Evolutionary conservation across 208 protist genomes (phyloP), one percentile per base, ranked within the genome.

Genomic region (Strigomonas culicis): DNA sequence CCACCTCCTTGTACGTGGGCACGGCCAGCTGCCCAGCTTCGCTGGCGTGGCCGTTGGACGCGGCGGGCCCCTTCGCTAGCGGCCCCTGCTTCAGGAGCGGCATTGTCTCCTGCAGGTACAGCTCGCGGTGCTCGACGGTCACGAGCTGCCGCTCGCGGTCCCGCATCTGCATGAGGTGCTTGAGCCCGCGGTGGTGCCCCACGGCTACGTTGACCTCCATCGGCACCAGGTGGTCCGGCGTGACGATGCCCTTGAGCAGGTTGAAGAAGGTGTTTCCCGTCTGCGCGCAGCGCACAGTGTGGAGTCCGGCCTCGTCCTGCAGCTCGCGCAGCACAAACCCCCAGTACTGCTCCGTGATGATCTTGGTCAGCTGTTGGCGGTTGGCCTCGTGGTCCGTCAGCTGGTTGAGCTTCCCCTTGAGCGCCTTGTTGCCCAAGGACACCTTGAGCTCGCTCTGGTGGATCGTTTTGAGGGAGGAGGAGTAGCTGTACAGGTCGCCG

Each of bases 181-280:
- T 75, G 46, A 95, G 77, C 4, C 84, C 81, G 30, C 80, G 75
- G 67, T 95, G 89, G n/a, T 80, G 75, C 21, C 86, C 83, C 19
- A 77, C 68, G 34, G 70, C 59, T 24, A 79, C 65, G 8, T 66
- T 66, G 32, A 77, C 75, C 1, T 72, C 79, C 0, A 69, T 63
- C 11, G 78, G 64, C 27, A 82, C 53, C 27, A 95, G 72, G 47
- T 85, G 82, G 46, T 89, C 79, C 19, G 86, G 83, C 32, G 73
- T 70, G 41, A 89, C 76, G 57, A 92, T 50, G 53, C 86, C 86
- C 25, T 74, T 77, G 39, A 88, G 64, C 31, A 95, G 56, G 43
- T 79, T 68, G 55, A 92, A 79, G 59, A 88, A 82, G 50, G 68
- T 84, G 68, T 85, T 82, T 41, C 75, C 73, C 17, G 78, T 74